Evolutionary conservation across 805 yeast genomes (phyloP), one percentile per base, ranked within the genome.

Genomic region (Candida sonorensis): DNA sequence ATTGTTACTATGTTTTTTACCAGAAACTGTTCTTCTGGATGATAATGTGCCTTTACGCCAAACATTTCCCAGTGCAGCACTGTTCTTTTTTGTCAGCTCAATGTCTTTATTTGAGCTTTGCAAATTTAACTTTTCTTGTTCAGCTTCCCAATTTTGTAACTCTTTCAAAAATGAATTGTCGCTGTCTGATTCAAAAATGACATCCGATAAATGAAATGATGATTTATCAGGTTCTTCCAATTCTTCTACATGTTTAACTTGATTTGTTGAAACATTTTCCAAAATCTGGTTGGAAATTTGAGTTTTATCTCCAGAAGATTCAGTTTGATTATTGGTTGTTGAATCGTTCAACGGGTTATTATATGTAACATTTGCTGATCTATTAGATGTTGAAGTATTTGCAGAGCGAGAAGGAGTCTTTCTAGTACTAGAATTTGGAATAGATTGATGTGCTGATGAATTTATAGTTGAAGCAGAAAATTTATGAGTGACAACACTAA

Each of bases 91-190:
- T 9, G 36, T 14, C 13, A 18, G 16, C 2, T 17, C 18, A 7
- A n/a, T n/a, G 13, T 31, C 35, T 8, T 22, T 27, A 5, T n/a
- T n/a, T n/a, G n/a, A n/a, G n/a, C n/a, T n/a, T n/a, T n/a, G n/a
- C n/a, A n/a, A n/a, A n/a, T n/a, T n/a, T n/a, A n/a, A n/a, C n/a
- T n/a, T 18, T 18, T 18, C 36, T 10, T 41, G 29, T 18, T 42
- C 46, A 3, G 38, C 38, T 29, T 53, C 50, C 57, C 57, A 62
- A 1, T 60, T 60, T 19, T 67, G 49, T 18, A 67, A 43, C 27
- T 66, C 71, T 30, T 63, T 66, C 37, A 52, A 46, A 14, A 61
- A 61, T 17, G 72, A 64, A 42, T 65, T 64, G 11, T 66, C 68
- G 4, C 13, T 11, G 10, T 64, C 57, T 35, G 59, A 55, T 31